Base-by-base conservation (phyloP, 2,329 filamentous ascomycete genomes). In the Fusarium lyarnte region DNA sequence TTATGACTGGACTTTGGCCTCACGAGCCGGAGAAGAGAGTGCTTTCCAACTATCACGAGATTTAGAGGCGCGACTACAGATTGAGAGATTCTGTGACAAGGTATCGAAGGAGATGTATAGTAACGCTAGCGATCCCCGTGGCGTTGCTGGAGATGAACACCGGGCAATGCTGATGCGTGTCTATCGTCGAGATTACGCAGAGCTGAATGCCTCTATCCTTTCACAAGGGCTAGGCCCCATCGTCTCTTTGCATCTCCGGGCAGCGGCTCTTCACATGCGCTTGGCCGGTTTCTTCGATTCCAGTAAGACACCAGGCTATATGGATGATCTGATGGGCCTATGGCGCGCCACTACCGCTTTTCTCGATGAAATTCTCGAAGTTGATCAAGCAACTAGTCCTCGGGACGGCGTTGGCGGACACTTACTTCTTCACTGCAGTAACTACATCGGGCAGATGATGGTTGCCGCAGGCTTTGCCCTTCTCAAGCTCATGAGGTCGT, bases 371-470 rank as follows among this genome's bases (percentile, higher is more conserved):
- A 84, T 93, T 14, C 81, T 90, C 60, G 86, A 87, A 73, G 85
- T 87, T 39, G 83, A 86, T 53, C 86, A 87, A 69, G 81, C 82
- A 17, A 83, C 82, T 6, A 85, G 85, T 16, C 82, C 84, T 5
- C 82, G 82, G 42, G 85, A 87, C 36, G 81, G 82, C 52, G 83
- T 81, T 39, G 82, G 82, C 58, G 86, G 88, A 12, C 86, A 87
- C 53, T 87, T 92, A 54, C 83, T 94, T 33, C 87, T 87, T 54
- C 91, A 92, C 76, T 88, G 90, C 31, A 91, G 89, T 72, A 94
- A 92, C 79, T 95, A 95, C 80, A 89, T 95, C 58, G 91, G 94
- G 78, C 93, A 95, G 81, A 95, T 95, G 91, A 89, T 94, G 63
- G 89, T 95, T n/a, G 93, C 93, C 5, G 92, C 91, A 9, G 91